A percentile compares a stretch with the other conserved stretches of the same genome.
Evolutionary conservation across 352 stramenopile genomes (phyloP).

Genomic region (Pythium monospermum): DNA sequence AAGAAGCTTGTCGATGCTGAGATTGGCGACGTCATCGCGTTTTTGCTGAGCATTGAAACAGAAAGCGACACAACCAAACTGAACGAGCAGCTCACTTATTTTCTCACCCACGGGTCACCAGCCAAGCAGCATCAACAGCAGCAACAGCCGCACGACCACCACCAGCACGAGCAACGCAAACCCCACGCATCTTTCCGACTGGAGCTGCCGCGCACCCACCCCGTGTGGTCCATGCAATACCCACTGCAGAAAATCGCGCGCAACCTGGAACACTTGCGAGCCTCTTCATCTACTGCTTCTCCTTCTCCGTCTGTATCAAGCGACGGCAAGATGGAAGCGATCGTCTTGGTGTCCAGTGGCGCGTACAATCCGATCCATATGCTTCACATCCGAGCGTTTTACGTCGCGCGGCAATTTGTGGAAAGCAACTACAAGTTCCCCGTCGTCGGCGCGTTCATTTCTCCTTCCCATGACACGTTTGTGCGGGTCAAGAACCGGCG

Average conservation of each 20-base stretch:
- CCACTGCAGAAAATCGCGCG: constrained; percentile 65
- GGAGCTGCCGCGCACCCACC: constrained; percentile 31
- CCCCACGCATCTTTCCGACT: no score
- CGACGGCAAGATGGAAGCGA: constrained; percentile 37
- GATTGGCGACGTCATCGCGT: constrained; percentile 62
- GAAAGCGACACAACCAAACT: constrained; percentile 28
- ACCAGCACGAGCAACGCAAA: no score
- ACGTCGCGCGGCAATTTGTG: constrained; percentile 70
- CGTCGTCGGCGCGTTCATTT: constrained; percentile 75
- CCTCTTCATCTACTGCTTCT: background rate
- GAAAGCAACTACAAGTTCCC: constrained; percentile 77
- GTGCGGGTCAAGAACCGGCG: constrained; percentile 66
- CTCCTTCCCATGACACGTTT: constrained; percentile 68
- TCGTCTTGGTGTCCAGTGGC: constrained; percentile 68
- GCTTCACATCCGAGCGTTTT: constrained; percentile 71
- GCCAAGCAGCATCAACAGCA: constrained; percentile 38
- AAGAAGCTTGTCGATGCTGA: constrained; percentile 75
- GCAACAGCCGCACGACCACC: no score
- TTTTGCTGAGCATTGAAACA: constrained; percentile 44
- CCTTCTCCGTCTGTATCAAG: constrained; percentile 7
- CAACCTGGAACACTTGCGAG: constrained; percentile 46
- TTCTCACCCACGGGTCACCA: constrained; percentile 49
- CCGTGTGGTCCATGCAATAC: constrained; percentile 62
- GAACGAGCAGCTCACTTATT: constrained; percentile 26
- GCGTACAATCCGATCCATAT: constrained; percentile 80